Percentiles rank a stretch among this genome's conserved stretches.
phyloP scores from a whole-genome alignment of 2,329 filamentous ascomycete genomes.

The Ophiostoma perfectum region DNA sequence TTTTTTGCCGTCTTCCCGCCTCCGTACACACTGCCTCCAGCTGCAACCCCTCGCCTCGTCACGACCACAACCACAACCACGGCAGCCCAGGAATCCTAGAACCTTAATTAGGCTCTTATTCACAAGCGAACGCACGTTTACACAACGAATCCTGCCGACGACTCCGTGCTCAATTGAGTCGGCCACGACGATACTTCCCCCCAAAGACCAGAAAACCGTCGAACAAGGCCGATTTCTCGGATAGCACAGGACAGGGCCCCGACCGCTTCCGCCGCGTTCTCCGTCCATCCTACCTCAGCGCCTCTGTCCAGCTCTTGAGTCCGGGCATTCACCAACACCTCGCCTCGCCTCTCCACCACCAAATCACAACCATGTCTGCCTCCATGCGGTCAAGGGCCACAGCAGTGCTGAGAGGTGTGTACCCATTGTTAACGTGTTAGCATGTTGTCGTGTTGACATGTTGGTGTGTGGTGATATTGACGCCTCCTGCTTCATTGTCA shows the following conservation, averaged over 20 bases:
- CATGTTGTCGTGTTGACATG: background rate
- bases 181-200: conserved; percentile 11
- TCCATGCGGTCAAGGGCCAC: conserved; percentile 48
- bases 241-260: conserved; percentile 8
- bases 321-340: background rate
- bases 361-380: conserved; percentile 40
- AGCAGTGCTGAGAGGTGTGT: conserved; percentile 49
- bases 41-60: conserved; percentile 15
- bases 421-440: background rate
- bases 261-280: background rate
- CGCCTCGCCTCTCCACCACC: conserved; percentile 14
- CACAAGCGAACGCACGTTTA: background rate
- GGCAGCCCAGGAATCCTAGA: background rate
- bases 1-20: conserved; percentile 19
- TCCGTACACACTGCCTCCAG: conserved; percentile 4
- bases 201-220: background rate
- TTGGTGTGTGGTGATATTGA: background rate
- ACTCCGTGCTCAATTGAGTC: conserved; percentile 12
- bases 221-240: background rate
- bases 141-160: background rate
- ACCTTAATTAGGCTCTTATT: too few relatives aligned
- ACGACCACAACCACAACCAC: conserved; percentile 10
- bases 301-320: conserved; percentile 7
- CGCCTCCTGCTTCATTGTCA: background rate
- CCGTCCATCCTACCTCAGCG: background rate